These are phyloP conservation scores for Leersia perrieri DNA, from an alignment of 176 grass and related monocot genomes.

Conservation along the genomic window DNA sequence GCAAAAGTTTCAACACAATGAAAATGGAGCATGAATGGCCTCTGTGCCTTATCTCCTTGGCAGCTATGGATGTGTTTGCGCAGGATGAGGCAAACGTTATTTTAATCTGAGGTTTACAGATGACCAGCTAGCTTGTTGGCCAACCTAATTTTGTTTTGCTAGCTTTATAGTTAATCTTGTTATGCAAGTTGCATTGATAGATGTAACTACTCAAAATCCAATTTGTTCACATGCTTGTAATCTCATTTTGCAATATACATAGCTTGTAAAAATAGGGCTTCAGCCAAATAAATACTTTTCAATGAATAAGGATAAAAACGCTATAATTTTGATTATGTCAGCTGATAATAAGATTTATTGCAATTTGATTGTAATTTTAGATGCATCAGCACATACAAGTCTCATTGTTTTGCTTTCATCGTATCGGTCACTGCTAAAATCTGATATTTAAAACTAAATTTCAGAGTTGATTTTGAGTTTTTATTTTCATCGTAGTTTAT, in stretches of 20 bases:
- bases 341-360: neutral
- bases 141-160: conserved; percentile 22
- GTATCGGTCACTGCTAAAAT: too few relatives aligned
- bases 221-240: neutral
- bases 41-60: conserved; percentile 49
- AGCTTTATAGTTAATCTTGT: neutral
- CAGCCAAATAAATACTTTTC: neutral
- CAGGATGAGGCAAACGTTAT: conserved; percentile 25
- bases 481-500: too few relatives aligned
- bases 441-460: too few relatives aligned
- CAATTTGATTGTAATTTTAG: neutral
- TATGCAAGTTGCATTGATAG: neutral
- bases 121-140: conserved; percentile 32
- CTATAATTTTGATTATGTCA: neutral
- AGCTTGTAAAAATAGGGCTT: neutral
- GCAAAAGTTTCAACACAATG: conserved; percentile 25
- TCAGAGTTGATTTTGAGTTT: too few relatives aligned
- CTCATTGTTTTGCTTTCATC: too few relatives aligned
- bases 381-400: neutral
- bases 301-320: neutral
- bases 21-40: conserved; percentile 30
- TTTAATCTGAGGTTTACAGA: conserved; percentile 28
- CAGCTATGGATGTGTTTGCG: conserved; percentile 28
- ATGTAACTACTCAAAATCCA: neutral
- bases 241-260: neutral